Evolutionary conservation across 2,329 filamentous ascomycete species (phyloP), one percentile per base, ranked within the genome.

Genomic region (Ophiostoma pallidulum): DNA sequence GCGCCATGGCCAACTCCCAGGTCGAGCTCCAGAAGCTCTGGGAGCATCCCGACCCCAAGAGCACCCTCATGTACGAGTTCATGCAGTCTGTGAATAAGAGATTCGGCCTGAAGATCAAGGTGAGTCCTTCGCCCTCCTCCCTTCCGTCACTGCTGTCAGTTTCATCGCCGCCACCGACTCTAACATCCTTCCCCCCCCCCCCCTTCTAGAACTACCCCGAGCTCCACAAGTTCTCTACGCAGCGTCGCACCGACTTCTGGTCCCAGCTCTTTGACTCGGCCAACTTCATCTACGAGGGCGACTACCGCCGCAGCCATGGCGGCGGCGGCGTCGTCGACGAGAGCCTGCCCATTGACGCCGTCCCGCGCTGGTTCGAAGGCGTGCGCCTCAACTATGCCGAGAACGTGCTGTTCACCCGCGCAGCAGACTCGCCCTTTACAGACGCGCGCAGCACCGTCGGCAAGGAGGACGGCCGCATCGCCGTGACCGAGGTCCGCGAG

Each of bases 341-440:
- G 57, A 69, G 68, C 0, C 71, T 75, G 2, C 77, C 80, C 2
- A 86, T 94, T 62, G 81, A 87, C 51, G 69, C 71, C 14, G 72
- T 91, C 5, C 87, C 87, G 0, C 66, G 70, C 35, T 94, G 87
- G 87, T 94, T 92, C 62, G 67, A 78, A 1, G 87, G 87, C 26
- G 72, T 89, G 1, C 66, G 69, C 5, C 63, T 92, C 56, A 94
- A 89, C 58, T 91, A 82, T 60, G 82, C 86, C 5, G 86, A 94
- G 66, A 94, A 92, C 59, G 64, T 88, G 22, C 76, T 94, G 22
- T 90, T 77, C 66, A 74, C 74, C 60, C 62, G 12, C 28, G 59
- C 64, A 2, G 58, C 64, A 0, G 20, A n/a, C n/a, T n/a, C n/a
- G n/a, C n/a, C n/a, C n/a, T n/a, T n/a, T n/a, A n/a, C n/a, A n/a